Evolutionary conservation across 345 rosid genomes (phyloP).

Genomic region (Sisymbrium irio): DNA sequence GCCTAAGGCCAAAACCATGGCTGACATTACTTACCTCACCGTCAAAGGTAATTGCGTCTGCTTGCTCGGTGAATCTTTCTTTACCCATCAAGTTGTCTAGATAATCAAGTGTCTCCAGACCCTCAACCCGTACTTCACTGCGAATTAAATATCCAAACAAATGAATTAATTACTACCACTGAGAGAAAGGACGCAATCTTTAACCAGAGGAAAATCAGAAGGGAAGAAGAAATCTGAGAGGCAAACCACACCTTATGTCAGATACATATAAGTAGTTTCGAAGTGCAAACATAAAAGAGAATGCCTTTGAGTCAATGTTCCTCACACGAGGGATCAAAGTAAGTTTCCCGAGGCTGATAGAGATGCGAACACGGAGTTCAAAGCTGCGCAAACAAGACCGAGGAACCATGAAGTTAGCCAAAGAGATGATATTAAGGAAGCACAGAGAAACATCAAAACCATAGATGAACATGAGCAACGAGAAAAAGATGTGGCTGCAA

Average conservation of each 20-base stretch:
- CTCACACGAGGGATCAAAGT: slow-evolving; percentile 91
- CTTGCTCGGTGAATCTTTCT: slow-evolving; percentile 93
- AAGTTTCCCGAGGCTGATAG: slow-evolving; percentile 76
- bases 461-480: neutral
- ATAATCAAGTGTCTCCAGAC: slow-evolving; percentile 96
- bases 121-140: slow-evolving; percentile 98
- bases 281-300: slow-evolving; percentile 73
- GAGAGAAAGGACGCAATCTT: neutral
- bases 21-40: slow-evolving; percentile 58
- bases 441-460: neutral
- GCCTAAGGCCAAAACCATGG: neutral
- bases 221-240: neutral
- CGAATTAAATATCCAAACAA: slow-evolving; percentile 35
- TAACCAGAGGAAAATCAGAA: neutral
- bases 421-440: neutral
- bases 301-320: slow-evolving; percentile 76
- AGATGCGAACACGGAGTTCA: slow-evolving; percentile 79
- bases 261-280: slow-evolving; percentile 81
- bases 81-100: slow-evolving; percentile 63
- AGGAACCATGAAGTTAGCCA: slow-evolving; percentile 12
- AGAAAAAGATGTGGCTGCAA: neutral
- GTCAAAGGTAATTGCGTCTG: slow-evolving; percentile 93
- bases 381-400: slow-evolving; percentile 50
- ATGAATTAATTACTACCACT: neutral
- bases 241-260: slow-evolving; percentile 69